phyloP scores from a whole-genome alignment of 2,329 filamentous ascomycete species.

The Thielaviopsis populi region DNA sequence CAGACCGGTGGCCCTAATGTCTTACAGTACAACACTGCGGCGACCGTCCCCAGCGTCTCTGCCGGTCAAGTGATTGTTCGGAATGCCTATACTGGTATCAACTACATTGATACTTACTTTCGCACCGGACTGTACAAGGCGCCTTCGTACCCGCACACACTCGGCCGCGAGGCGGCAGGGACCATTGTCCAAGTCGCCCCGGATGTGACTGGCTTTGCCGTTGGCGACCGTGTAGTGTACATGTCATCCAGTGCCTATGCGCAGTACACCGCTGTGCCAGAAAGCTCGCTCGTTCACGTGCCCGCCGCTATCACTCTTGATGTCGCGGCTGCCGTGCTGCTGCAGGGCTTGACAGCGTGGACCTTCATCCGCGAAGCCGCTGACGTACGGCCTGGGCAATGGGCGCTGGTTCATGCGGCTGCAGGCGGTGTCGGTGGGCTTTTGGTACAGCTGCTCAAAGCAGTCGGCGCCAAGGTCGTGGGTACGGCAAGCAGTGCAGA shows the following conservation, averaged over 20 bases:
- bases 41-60: conserved; percentile 34
- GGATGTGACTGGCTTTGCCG: conserved; percentile 38
- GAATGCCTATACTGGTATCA: conserved; percentile 48
- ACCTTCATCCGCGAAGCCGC: conserved; percentile 64
- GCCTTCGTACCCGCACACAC: conserved; percentile 47
- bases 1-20: conserved; percentile 54
- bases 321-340: conserved; percentile 50
- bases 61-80: conserved; percentile 45
- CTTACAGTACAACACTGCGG: conserved; percentile 43
- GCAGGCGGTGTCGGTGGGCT: conserved; percentile 68
- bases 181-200: conserved; percentile 47
- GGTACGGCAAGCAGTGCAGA: conserved; percentile 60
- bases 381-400: conserved; percentile 61
- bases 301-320: conserved; percentile 47
- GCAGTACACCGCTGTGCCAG: conserved; percentile 39
- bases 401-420: conserved; percentile 71
- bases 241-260: conserved; percentile 41
- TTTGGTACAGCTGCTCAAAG: conserved; percentile 58
- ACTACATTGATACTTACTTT: conserved; percentile 60
- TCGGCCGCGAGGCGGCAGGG: conserved; percentile 68
- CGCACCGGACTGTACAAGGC: conserved; percentile 61
- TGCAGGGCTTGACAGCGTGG: conserved; percentile 73
- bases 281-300: conserved; percentile 42
- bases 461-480: conserved; percentile 62
- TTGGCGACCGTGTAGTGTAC: conserved; percentile 60